Evolutionary conservation across 2,329 filamentous ascomycete species (phyloP).

Genomic region (Fusarium burgessii): DNA sequence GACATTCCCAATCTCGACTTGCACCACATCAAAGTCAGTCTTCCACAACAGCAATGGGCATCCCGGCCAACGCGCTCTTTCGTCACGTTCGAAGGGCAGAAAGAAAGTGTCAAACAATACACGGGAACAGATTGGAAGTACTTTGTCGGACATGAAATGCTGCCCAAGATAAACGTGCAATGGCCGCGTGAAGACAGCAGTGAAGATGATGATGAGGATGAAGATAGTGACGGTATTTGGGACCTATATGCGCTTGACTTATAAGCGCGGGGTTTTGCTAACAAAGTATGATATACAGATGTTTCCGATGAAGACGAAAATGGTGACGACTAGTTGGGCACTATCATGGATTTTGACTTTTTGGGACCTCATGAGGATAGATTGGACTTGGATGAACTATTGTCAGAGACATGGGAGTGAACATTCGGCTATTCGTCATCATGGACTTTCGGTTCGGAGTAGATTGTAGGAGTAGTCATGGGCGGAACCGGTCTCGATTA

Average conservation of each 20-base stretch:
- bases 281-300: conserved; percentile 25
- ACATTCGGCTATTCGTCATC: no score
- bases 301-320: conserved; percentile 11
- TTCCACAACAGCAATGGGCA: conserved; percentile 45
- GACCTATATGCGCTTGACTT: conserved; percentile 46
- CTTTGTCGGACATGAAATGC: conserved; percentile 49
- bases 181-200: conserved; percentile 27
- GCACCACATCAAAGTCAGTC: conserved; percentile 49
- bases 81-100: conserved; percentile 29
- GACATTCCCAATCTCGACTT: conserved; percentile 51
- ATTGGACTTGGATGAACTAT: no score
- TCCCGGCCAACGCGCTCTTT: conserved; percentile 10
- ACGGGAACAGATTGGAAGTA: conserved; percentile 53
- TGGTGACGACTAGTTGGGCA: conserved; percentile 2
- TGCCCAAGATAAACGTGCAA: conserved; percentile 31
- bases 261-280: conserved; percentile 33
- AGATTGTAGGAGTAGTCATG: not conserved
- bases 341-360: not conserved
- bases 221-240: conserved; percentile 46
- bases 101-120: conserved; percentile 39
- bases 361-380: not conserved
- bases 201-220: conserved; percentile 24
- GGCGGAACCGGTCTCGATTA: not conserved
- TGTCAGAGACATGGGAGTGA: no score
- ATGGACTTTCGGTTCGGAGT: not conserved